phyloP scores from a whole-genome alignment of 78 protist species.

The Planoprotostelium fungivorum region DNA sequence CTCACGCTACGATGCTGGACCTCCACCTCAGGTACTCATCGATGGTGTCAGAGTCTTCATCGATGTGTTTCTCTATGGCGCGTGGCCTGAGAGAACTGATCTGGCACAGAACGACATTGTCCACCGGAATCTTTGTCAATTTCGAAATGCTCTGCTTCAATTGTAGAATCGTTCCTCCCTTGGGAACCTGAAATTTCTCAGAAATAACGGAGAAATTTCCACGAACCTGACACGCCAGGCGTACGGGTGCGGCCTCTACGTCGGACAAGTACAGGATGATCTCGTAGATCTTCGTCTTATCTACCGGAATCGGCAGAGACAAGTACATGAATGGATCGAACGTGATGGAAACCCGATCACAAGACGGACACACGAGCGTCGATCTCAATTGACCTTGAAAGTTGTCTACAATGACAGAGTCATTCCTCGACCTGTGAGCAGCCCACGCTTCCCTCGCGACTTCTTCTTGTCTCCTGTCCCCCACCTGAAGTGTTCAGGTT shows the following conservation, averaged over 20 bases:
- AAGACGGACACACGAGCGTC: constrained; percentile 45
- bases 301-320: constrained; percentile 73
- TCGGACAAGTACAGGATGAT: neutral
- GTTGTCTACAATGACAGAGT: constrained; percentile 71
- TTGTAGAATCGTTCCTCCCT: neutral
- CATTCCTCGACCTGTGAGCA: constrained; percentile 49
- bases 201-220: too few relatives aligned
- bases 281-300: neutral
- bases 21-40: neutral
- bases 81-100: neutral
- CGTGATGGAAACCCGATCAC: constrained; percentile 41
- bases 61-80: neutral
- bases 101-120: neutral
- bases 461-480: neutral
- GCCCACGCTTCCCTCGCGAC: constrained; percentile 52
- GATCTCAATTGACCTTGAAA: constrained; percentile 63
- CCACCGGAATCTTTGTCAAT: neutral
- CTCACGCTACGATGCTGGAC: neutral
- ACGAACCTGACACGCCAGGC: neutral
- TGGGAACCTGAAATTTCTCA: neutral
- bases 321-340: constrained; percentile 89
- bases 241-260: neutral
- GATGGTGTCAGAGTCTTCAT: neutral
- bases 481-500: neutral
- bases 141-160: neutral